A percentile compares a stretch with the other conserved stretches of the same genome.
These are phyloP conservation scores for Starmerella potacharoeniae DNA, from an alignment of 805 yeast species.

Conservation along the genomic window DNA sequence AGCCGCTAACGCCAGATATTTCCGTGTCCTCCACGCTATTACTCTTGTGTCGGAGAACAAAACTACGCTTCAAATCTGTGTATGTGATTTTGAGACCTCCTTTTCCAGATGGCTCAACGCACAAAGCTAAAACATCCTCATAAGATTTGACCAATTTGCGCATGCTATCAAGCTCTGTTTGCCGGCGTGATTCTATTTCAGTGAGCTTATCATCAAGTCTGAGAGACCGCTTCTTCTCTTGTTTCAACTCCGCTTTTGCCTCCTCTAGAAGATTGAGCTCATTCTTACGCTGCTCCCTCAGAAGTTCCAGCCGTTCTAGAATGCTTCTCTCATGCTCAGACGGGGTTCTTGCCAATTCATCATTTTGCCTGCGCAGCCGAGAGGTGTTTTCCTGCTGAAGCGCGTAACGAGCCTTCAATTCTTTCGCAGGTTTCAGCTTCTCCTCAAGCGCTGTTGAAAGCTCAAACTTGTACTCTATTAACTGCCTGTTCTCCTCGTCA, in stretches of 20 bases:
- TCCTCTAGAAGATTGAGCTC: not conserved
- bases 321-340: not conserved
- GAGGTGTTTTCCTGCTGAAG: not conserved
- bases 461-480: not conserved
- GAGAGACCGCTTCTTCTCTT: not conserved
- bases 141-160: not conserved
- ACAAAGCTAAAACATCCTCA: not conserved
- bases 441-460: not conserved
- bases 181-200: not conserved
- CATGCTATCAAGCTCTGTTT: not conserved
- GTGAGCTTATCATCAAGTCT: not conserved
- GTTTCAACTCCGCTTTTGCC: not conserved
- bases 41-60: not conserved
- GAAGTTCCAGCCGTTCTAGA: not conserved
- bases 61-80: conserved; percentile 1
- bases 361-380: not conserved
- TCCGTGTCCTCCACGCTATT: not conserved
- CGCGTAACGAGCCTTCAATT: not conserved
- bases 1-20: not conserved
- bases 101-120: not conserved
- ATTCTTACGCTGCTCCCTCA: not conserved
- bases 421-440: not conserved
- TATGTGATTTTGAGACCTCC: not conserved
- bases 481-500: not conserved
- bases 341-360: not conserved